Conservation (phyloP, 352 stramenopile species). For the Pythium rhizo-oryzae region DNA sequence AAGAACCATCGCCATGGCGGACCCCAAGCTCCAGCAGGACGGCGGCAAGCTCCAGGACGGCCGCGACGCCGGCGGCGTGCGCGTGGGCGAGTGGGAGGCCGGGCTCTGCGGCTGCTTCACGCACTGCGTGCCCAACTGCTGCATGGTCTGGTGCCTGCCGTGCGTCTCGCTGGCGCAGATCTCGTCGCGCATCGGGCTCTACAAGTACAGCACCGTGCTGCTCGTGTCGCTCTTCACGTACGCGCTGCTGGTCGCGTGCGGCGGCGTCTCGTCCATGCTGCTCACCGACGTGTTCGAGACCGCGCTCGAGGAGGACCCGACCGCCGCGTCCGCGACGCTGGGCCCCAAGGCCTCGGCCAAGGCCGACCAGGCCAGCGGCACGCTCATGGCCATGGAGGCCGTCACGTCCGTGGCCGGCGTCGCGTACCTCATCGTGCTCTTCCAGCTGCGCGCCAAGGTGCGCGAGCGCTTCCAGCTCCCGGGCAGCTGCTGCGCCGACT, state of each 20-base stretch:
- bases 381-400: background rate
- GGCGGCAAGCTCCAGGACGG: conserved; percentile 8
- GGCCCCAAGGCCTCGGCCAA: conserved; percentile 2
- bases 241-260: conserved; percentile 5
- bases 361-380: background rate
- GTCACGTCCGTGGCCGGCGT: background rate
- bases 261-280: conserved; percentile 7
- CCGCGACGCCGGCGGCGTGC: conserved; percentile 29
- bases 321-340: background rate
- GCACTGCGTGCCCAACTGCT: conserved; percentile 39
- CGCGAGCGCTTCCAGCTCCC: conserved; percentile 48
- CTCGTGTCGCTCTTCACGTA: conserved; percentile 12
- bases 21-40: conserved; percentile 7
- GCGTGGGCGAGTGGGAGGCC: conserved; percentile 29
- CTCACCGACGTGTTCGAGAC: background rate
- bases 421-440: conserved; percentile 22
- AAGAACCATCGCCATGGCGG: conserved; percentile 1
- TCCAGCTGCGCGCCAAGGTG: conserved; percentile 39
- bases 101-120: conserved; percentile 36
- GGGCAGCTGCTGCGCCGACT: conserved; percentile 38
- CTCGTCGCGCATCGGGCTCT: conserved; percentile 20
- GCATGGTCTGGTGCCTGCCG: conserved; percentile 32
- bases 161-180: conserved; percentile 37
- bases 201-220: conserved; percentile 25
- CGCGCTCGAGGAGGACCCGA: conserved; percentile 3